Base-by-base conservation (phyloP, 140 eudicot species). In the Erigeron philadelphicus region DNA sequence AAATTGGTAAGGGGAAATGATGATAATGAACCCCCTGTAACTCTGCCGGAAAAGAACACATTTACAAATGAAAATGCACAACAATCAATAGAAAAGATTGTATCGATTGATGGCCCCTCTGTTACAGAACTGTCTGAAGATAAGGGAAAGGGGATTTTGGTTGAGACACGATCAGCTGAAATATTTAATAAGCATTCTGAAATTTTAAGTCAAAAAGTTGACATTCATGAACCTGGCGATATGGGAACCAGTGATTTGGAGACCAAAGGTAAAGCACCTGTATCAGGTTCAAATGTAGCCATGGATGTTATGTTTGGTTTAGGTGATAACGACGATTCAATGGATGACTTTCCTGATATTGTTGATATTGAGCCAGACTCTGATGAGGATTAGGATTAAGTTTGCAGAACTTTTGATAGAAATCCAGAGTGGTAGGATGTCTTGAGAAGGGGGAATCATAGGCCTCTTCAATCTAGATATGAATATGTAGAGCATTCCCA, bases 291-390 rank as follows among this genome's bases (percentile, higher is more conserved):
- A 1, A 76, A 41, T 4, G 77, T 40, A 68, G 70, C 70, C 35
- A 61, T 49, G 62, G 76, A 62, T 5, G 60, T 67, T 6, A 9
- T 25, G 74, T 61, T 68, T 56, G 88, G 68, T 47, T 13, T 65
- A 0, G 90, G 74, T 58, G 70, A 78, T 72, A 49, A 64, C 6
- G 95, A 86, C n/a, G 78, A 72, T 17, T 57, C 77, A 13, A 69
- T 59, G 65, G 96, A 89, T 43, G 81, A 78, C 54, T 63, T 93
- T 58, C 98, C 98, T 15, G 98, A 93, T 74, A 93, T 88, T 18
- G 87, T 84, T 47, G 98, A 88, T 17, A 90, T 71, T 42, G 98
- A 93, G 55, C 90, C 96, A 19, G 98, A 93, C 72, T 82, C 98
- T 43, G 96, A 92, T 66, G 84, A 70, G 68, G 70, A 74, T 11